Conservation (phyloP, 257 asterid species). For the Primulina huaijiensis region DNA sequence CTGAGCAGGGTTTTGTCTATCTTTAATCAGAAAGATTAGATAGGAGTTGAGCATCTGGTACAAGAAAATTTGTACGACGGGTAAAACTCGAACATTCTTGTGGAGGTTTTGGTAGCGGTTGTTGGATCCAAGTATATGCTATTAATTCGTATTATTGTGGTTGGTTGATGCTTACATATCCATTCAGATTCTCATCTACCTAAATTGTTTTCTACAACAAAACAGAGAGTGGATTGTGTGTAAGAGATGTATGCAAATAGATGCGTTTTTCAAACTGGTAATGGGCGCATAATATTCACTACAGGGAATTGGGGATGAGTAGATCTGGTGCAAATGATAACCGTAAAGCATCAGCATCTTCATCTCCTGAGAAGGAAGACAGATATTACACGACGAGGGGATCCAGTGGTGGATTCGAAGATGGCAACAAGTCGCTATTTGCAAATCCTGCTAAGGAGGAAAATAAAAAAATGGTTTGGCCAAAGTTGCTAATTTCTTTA, state of each 20-base stretch:
- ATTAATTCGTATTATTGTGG: conserved; percentile 6
- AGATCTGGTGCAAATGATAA: conserved; percentile 49
- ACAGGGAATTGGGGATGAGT: conserved; percentile 64
- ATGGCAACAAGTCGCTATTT: conserved; percentile 47
- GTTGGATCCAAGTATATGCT: conserved; percentile 31
- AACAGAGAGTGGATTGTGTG: neutral
- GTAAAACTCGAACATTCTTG: neutral
- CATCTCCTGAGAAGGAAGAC: conserved; percentile 88
- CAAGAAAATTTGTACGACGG: neutral
- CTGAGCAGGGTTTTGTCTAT: neutral
- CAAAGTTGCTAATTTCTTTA: conserved; percentile 55
- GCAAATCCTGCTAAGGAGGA: conserved; percentile 44
- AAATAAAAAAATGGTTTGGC: conserved; percentile 56
- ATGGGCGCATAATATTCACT: conserved; percentile 12
- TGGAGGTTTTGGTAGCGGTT: conserved; percentile 25
- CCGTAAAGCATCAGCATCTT: conserved; percentile 46
- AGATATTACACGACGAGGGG: conserved; percentile 79
- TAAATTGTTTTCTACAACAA: neutral
- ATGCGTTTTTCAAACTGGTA: conserved; percentile 8
- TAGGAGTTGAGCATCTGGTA: conserved; percentile 20
- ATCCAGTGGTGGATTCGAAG: conserved; percentile 62
- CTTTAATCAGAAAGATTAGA: conserved; percentile 9
- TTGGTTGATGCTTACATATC: conserved; percentile 18
- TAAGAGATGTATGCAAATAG: neutral
- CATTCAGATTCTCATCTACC: neutral